Evolutionary conservation across 164 flowering plant species (phyloP), one percentile per base, ranked within the genome.

Genomic region (Cinnamomum micranthum): DNA sequence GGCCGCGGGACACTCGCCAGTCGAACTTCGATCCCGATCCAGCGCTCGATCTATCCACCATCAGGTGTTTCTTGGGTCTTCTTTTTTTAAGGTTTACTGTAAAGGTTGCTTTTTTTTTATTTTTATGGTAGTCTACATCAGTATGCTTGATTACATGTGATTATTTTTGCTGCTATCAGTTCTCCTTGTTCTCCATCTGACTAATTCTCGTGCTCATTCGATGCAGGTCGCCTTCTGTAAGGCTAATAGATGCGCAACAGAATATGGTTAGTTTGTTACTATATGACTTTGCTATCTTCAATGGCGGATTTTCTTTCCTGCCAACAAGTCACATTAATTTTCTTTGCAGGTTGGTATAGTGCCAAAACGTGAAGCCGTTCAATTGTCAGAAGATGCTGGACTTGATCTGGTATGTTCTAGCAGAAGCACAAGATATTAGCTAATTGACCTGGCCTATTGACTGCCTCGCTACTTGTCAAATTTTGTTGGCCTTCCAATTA

Each of bases 171-270:
- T 41, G 47, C 47, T 41, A 1, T 41, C 9, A 41, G 1, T 55
- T 14, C 60, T 55, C 59, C 31, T 22, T 35, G 27, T 47, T 41
- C 24, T 6, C 22, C 23, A 1, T 31, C 17, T 35, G 10, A 31
- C 22, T 10, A 31, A 31, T 73, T 73, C 14, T 55, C 28, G 27
- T 52, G 52, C 15, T 27, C 11, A 19, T 74, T 78, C 81, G 71
- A 15, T 51, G 69, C 75, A 91, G 98, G 89, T 90, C 96, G 27
- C 82, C 78, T 77, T 72, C 88, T 62, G 97, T 93, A 71, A 87
- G 98, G 85, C 88, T 93, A 14, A 90, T 93, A 27, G 97, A 93
- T 85, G 87, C 82, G 69, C 50, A 90, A 71, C 94, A 89, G 75
- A 90, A 89, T 50, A 91, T 90, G 97, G 98, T 92, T 25, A 76